phyloP scores from a whole-genome alignment of 208 protist genomes.

The Lotmaria passim region DNA sequence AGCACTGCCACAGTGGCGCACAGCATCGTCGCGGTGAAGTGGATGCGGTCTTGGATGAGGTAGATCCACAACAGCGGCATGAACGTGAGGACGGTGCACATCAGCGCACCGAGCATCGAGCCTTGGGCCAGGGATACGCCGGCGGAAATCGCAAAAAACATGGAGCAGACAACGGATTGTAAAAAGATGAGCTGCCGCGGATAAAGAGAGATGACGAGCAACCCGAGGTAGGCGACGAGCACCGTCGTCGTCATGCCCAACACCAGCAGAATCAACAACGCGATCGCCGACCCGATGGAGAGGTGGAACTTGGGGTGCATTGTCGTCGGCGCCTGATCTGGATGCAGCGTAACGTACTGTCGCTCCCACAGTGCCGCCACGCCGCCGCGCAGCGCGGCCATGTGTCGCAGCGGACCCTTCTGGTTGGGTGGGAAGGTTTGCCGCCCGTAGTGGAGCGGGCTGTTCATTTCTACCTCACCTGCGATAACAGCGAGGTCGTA shows the following conservation, averaged over 20 bases:
- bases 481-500: constrained; percentile 38
- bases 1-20: constrained; percentile 42
- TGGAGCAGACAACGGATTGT: constrained; percentile 28
- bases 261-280: constrained; percentile 12
- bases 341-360: constrained; percentile 1
- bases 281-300: constrained; percentile 10
- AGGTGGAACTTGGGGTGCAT: background rate
- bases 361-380: constrained; percentile 24
- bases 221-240: constrained; percentile 23
- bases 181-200: constrained; percentile 38
- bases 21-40: constrained; percentile 60
- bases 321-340: background rate
- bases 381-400: constrained; percentile 22
- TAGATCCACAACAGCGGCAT: constrained; percentile 68
- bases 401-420: background rate
- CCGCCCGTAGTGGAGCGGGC: constrained; percentile 3
- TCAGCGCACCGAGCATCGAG: constrained; percentile 12
- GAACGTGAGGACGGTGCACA: constrained; percentile 39
- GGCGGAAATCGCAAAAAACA: constrained; percentile 30
- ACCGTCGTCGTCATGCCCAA: constrained; percentile 20
- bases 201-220: constrained; percentile 33
- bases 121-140: constrained; percentile 26
- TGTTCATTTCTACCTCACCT: constrained; percentile 7
- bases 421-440: background rate
- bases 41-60: constrained; percentile 65